These are phyloP conservation scores for Trichopus zeylanicus DNA, from an alignment of 116 monocot species.

Conservation along the genomic window DNA sequence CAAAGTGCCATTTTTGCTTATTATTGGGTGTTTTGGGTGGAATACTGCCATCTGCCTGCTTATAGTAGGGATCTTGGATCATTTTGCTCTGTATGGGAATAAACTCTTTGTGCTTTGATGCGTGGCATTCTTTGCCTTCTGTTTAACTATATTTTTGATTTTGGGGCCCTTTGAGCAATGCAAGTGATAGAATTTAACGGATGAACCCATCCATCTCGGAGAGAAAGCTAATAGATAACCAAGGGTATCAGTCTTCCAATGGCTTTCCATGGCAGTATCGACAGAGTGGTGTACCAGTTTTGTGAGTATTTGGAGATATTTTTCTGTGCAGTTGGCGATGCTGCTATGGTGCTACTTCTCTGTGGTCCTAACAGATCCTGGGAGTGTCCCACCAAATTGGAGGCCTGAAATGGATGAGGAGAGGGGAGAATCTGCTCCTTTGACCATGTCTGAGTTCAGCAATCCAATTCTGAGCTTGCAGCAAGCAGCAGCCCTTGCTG, in stretches of 20 bases:
- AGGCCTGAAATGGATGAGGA: constrained; percentile 77
- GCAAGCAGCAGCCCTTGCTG: constrained; percentile 31
- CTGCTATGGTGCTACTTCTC: constrained; percentile 95
- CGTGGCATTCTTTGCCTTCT: no score
- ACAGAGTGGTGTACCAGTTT: neutral
- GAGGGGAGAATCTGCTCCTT: constrained; percentile 46
- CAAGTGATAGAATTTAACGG: no score
- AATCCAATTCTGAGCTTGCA: constrained; percentile 32
- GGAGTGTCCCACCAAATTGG: constrained; percentile 79
- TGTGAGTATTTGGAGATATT: neutral
- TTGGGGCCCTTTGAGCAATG: no score
- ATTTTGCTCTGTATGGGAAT: no score
- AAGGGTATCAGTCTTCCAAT: neutral
- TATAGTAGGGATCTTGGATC: no score
- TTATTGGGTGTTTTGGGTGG: no score
- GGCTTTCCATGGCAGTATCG: neutral
- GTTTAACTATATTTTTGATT: no score
- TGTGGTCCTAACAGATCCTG: constrained; percentile 87
- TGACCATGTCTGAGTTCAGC: constrained; percentile 46
- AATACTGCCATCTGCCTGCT: no score
- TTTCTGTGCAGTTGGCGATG: constrained; percentile 66
- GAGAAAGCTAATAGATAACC: no score
- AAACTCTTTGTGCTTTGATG: no score
- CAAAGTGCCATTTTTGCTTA: no score
- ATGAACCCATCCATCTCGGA: no score